Base-by-base conservation (phyloP, 208 protist genomes). In the Wallacemonas sp. region DNA sequence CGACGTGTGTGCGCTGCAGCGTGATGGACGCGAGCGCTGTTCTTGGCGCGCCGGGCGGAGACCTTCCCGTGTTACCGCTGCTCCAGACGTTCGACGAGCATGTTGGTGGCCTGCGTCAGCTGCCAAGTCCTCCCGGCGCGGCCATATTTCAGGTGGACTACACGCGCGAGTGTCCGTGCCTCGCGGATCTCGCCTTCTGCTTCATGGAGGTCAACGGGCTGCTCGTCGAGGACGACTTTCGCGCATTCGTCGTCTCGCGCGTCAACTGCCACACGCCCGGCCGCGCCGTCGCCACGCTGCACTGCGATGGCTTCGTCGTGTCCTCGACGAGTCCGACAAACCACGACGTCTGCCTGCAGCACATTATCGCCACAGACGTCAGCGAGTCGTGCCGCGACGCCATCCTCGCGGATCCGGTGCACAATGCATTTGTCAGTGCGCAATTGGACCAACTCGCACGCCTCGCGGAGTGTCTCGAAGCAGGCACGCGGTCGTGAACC, bases 301-400 rank as follows among this genome's bases (percentile, higher is more conserved):
- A 63, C 41, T 63, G 41, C 29, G 57, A 63, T 32, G 57, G 57
- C 38, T 63, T 39, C 29, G 57, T 63, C n/a, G n/a, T n/a, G n/a
- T n/a, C n/a, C n/a, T n/a, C n/a, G n/a, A n/a, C n/a, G n/a, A n/a
- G n/a, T n/a, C n/a, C n/a, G n/a, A n/a, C 30, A 11, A 29, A 33
- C 16, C 4, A 5, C 19, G 6, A 9, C 9, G 57, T 49, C 23
- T 14, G 41, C 29, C 21, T 46, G 34, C 34, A 24, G 34, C 39
- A 63, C 57, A 36, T 49, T 11, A 63, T 63, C 23, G 39, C 34
- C 8, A 63, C 41, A 11, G 34, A 49, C 41, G 57, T 46, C 11
- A 48, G 19, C n/a, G 4, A 4, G n/a, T 19, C 57, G 14, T 63
- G 57, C n/a, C 41, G 24, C 8, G 26, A 49, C 6, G 39, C 5